Evolutionary conservation across 306 rosid genomes (phyloP).

Genomic region (Corylus americana): DNA sequence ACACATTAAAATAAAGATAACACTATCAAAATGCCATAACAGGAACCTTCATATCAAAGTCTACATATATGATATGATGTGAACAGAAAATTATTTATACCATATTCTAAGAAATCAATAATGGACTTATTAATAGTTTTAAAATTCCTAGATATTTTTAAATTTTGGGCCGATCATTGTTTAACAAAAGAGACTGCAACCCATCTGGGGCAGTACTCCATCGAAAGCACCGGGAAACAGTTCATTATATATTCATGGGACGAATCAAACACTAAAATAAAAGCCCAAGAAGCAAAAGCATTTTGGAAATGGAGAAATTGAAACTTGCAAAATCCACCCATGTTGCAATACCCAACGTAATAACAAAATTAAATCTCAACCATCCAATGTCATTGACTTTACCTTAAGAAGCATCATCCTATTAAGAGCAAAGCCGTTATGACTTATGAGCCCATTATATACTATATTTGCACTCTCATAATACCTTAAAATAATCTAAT

Average conservation of each 20-base stretch:
- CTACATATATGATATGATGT: background rate
- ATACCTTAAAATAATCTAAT: constrained; percentile 14
- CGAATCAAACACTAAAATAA: background rate
- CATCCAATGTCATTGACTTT: constrained; percentile 7
- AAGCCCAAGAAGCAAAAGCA: background rate
- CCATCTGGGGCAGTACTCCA: constrained; percentile 5
- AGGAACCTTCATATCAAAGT: background rate
- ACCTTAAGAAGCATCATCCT: constrained; percentile 31
- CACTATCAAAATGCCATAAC: background rate
- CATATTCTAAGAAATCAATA: background rate
- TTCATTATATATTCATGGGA: background rate
- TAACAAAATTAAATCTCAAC: constrained; percentile 25
- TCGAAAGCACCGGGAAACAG: background rate
- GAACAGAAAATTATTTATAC: background rate
- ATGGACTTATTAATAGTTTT: background rate
- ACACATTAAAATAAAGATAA: background rate
- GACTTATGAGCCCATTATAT: background rate
- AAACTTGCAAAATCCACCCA: constrained; percentile 19
- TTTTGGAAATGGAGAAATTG: background rate
- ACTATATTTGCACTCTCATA: background rate
- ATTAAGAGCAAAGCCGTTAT: constrained; percentile 11
- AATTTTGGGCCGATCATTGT: background rate
- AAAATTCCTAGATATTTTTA: background rate
- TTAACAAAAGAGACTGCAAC: background rate
- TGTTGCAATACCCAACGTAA: background rate